Evolutionary conservation across 441 rosid genomes (phyloP), one percentile per base, ranked within the genome.

Genomic region (Breynia disticha): DNA sequence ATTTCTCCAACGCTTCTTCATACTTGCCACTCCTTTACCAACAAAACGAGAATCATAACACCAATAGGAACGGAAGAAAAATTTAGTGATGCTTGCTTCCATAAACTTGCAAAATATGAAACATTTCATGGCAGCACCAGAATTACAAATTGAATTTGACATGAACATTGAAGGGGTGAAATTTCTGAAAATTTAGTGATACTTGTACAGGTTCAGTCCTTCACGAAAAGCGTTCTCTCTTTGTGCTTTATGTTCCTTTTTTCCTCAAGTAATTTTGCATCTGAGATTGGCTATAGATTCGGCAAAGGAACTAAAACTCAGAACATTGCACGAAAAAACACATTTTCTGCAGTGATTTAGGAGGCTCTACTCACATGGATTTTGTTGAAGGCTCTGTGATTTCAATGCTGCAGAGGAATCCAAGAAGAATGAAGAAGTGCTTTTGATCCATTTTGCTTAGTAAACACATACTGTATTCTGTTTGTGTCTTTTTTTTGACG

Each of bases 161-260:
- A 28, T 28, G 8, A 5, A 5, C 5, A 28, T 28, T 28, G 35
- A 28, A 28, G 35, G 35, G 35, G 35, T 5, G 8, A 28, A 28
- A 28, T 4, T 2, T 1, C 35, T 28, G 35, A 28, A 1, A 9
- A 41, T 11, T 9, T 3, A n/a, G 7, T 14, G 53, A 56, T 75
- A 87, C 98, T 69, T 86, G 69, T 87, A 91, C 54, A 85, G 76
- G 60, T 68, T 78, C 57, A 91, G 71, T 42, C 98, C 98, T 62
- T 75, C 81, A 10, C 94, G 91, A 56, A 91, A 97, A 62, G 88
- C 95, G 59, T 54, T 68, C 59, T 73, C 89, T 63, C 91, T 61
- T 58, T 68, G 73, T 59, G 71, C 74, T 75, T 91, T 88, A 70
- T 71, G 89, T 65, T 85, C 95, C 71, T 64, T 91, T 72, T 16